Evolutionary conservation across 495 filamentous ascomycete species (phyloP).

Genomic region (Extremus antarcticus): DNA sequence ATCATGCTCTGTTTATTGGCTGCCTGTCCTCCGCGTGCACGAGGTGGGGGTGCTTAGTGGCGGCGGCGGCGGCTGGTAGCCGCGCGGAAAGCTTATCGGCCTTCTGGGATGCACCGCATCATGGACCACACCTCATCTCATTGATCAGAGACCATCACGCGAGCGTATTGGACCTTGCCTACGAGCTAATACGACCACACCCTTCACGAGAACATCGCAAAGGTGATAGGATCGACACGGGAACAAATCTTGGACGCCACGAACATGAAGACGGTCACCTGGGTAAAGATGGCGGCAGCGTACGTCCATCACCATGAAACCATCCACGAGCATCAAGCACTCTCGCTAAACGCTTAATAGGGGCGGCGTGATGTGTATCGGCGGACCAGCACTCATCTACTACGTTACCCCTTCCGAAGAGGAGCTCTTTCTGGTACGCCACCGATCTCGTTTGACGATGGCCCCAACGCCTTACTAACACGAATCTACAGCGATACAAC

Average conservation of each 20-base stretch:
- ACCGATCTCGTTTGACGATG: not conserved
- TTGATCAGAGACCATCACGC: slow-evolving; percentile 7
- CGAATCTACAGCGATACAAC: slow-evolving; percentile 58
- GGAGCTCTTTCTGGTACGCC: slow-evolving; percentile 61
- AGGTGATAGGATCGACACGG: not conserved
- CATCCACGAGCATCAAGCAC: not conserved
- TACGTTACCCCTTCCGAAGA: slow-evolving; percentile 80
- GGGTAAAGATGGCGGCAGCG: slow-evolving; percentile 45
- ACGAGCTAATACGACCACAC: no score
- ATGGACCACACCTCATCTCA: not conserved
- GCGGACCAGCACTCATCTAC: slow-evolving; percentile 74
- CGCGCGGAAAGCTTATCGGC: not conserved
- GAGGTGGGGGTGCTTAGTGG: not conserved
- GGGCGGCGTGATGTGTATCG: slow-evolving; percentile 56
- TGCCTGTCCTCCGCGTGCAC: not conserved
- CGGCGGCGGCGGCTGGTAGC: not conserved
- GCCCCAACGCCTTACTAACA: not conserved
- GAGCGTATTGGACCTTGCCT: not conserved
- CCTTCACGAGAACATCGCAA: no score
- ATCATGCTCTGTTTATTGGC: not conserved
- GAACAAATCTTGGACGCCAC: not conserved
- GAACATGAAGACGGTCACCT: slow-evolving; percentile 42
- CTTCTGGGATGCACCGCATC: not conserved
- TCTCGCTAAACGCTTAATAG: slow-evolving; percentile 34
- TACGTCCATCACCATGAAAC: slow-evolving; percentile 29